A percentile compares a stretch with the other conserved stretches of the same genome.
Conservation (phyloP, 78 protist genomes). For the Dictyostelium discoideum region DNA sequence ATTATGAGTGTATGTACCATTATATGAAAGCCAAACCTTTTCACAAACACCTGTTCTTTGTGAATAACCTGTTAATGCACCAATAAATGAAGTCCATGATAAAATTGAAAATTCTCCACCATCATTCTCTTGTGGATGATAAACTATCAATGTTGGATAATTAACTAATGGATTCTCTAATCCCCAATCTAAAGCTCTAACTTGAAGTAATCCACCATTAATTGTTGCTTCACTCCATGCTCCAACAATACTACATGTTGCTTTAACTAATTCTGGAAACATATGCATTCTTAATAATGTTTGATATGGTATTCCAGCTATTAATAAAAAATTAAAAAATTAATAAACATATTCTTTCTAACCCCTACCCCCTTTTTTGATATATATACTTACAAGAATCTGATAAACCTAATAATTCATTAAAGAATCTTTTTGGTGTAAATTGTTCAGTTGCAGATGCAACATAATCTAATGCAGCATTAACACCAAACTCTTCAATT, state of each 20-base stretch:
- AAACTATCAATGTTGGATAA: conserved; percentile 64
- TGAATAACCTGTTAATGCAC: conserved; percentile 78
- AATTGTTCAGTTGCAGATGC: conserved; percentile 12
- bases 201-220: conserved; percentile 41
- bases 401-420: conserved; percentile 71
- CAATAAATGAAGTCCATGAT: conserved; percentile 76
- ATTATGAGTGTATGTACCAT: conserved; percentile 40
- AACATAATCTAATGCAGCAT: conserved; percentile 63
- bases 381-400: conserved; percentile 17
- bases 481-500: conserved; percentile 52
- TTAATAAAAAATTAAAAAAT: neutral
- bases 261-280: conserved; percentile 85
- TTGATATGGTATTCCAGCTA: conserved; percentile 56
- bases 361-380: too few species aligned
- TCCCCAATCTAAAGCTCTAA: conserved; percentile 89
- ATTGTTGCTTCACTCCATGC: conserved; percentile 72
- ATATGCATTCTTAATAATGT: conserved; percentile 54
- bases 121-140: conserved; percentile 71
- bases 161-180: conserved; percentile 41
- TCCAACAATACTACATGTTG: conserved; percentile 82
- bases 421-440: conserved; percentile 53
- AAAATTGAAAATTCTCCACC: conserved; percentile 25
- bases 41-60: conserved; percentile 51
- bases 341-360: neutral
- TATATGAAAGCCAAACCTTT: conserved; percentile 80